A percentile compares a stretch with the other conserved stretches of the same genome.
Conservation (phyloP, 169 alveolate species). For the Perkinsus marinus region DNA sequence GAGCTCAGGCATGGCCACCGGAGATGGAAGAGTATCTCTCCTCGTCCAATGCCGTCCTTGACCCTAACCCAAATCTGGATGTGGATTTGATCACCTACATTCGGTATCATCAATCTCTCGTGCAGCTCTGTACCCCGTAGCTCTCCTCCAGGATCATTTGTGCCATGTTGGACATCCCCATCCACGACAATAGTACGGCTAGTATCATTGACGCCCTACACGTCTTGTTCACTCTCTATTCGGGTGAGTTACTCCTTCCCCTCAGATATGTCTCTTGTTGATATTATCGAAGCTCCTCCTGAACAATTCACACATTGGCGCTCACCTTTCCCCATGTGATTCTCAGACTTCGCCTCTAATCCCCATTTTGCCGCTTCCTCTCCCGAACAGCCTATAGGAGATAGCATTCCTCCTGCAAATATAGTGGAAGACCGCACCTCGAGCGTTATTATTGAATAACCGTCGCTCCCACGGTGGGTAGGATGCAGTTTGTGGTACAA, state of each 20-base stretch:
- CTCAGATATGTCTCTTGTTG: not conserved
- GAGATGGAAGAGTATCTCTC: conserved; percentile 40
- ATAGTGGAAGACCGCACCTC: no score
- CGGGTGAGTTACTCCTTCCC: not conserved
- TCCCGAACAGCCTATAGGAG: not conserved
- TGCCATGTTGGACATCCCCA: conserved; percentile 60
- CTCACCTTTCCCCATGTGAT: no score
- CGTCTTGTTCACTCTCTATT: conserved; percentile 54
- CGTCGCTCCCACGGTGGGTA: no score
- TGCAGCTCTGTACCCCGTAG: not conserved
- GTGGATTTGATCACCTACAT: conserved; percentile 27
- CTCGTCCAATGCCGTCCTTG: conserved; percentile 24
- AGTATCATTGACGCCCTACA: conserved; percentile 52
- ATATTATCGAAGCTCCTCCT: no score
- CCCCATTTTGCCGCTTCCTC: not conserved
- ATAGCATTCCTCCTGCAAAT: no score
- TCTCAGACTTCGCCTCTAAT: not conserved
- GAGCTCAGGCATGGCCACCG: conserved; percentile 39
- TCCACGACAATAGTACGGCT: conserved; percentile 25
- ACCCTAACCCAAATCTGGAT: conserved; percentile 58
- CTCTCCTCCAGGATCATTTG: conserved; percentile 37
- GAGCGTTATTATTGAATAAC: no score
- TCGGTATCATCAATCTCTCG: not conserved
- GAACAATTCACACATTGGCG: no score
- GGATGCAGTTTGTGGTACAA: no score